Base-by-base conservation (phyloP, 371 early-diverging fungal species). In the Rhizopus sp. region DNA sequence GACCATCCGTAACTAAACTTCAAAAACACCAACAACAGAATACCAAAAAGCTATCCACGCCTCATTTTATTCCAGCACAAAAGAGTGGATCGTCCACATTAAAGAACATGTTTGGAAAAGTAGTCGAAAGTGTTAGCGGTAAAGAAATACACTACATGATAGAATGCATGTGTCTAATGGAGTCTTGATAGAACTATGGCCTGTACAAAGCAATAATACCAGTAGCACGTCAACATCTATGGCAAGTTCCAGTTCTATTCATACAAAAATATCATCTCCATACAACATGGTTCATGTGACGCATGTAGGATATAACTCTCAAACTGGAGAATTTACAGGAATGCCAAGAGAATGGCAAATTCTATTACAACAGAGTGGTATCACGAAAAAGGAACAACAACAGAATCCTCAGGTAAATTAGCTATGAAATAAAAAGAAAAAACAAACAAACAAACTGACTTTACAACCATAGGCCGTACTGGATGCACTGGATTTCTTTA, bases 211-310 rank as follows among this genome's bases (percentile, higher is more conserved):
- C 13, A 9, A 16, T 5, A 58, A 55, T 53, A 57, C 35, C 13
- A 9, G 7, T 5, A 58, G 57, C 48, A 57, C 35, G 3, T 41
- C 46, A 34, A 15, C 57, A 41, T 50, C 57, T 15, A 38, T 51
- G 10, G 35, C 61, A 32, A 53, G 61, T 37, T n/a, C 42, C 31
- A 17, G 17, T 23, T 50, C 40, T 7, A 37, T 39, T 29, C 44
- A 54, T 35, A 52, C 37, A 15, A 86, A 50, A 89, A 90, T 74
- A 95, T 98, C 60, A 4, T 87, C 91, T 12, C 98, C 98, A 12
- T 98, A 93, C 73, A 96, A 98, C 66, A 94, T 96, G 10, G 88
- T 93, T 23, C 98, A 98, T 73, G 76, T 97, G 56, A 95, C 95
- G 3, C 98, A 95, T 70, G 94, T 94, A 49, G 95, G 95, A 4